These are phyloP conservation scores for Neoscytalidium dimidiatum DNA, from an alignment of 2,329 filamentous ascomycete genomes.

Conservation along the genomic window DNA sequence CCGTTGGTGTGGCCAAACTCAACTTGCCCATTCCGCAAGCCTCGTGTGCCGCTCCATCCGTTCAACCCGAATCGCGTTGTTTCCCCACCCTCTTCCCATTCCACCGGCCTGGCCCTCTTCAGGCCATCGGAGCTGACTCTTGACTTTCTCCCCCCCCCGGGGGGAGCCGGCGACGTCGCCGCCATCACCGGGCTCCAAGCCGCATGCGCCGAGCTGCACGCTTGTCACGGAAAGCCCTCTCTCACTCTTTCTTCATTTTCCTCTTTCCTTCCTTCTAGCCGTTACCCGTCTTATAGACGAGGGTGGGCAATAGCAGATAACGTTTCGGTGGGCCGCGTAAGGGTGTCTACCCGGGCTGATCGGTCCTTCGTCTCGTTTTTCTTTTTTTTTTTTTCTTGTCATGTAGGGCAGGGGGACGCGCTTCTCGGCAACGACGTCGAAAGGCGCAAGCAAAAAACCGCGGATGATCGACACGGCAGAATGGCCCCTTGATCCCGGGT, in stretches of 20 bases:
- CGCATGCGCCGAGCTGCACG: not conserved
- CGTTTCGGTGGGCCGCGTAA: too few species aligned
- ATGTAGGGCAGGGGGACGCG: not conserved
- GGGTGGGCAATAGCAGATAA: not conserved
- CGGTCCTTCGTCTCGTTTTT: not conserved
- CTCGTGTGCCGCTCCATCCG: too few species aligned
- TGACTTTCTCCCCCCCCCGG: too few species aligned
- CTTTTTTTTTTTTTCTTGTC: not conserved
- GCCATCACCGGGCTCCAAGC: not conserved
- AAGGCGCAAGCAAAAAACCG: not conserved
- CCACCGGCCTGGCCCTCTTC: too few species aligned
- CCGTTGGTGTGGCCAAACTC: not conserved
- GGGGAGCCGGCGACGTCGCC: not conserved
- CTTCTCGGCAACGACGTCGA: not conserved
- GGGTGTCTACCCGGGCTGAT: too few species aligned
- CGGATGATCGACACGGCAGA: not conserved
- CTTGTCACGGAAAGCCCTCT: not conserved
- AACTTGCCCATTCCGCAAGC: not conserved
- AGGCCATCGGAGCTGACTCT: too few species aligned
- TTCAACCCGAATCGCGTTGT: too few species aligned
- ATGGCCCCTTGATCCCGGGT: too few species aligned
- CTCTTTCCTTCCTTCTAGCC: too few species aligned
- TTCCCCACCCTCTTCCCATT: too few species aligned
- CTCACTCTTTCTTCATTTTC: not conserved
- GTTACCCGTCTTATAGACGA: not conserved